Base-by-base conservation (phyloP, 306 rosid species). In the Prunus kanzakura region DNA sequence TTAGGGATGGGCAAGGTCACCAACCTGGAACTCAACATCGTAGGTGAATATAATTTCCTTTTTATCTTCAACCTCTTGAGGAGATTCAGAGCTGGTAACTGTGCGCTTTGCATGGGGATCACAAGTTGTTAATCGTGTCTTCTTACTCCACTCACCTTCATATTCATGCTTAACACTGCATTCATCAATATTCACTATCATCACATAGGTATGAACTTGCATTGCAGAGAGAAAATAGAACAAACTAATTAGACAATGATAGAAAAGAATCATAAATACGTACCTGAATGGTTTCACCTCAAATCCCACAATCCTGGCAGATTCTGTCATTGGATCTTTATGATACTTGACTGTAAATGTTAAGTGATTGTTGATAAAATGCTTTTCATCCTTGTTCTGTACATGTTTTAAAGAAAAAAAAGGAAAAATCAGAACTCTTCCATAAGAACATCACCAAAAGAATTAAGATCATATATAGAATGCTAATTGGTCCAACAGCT, bases 271-370 rank as follows among this genome's bases (percentile, higher is more conserved):
- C 9, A 80, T 47, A 60, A 29, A 46, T 30, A 35, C 47, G 41
- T 69, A 93, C 98, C 97, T 93, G 91, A 85, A 93, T 66, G 97
- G 93, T 64, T 88, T 88, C 83, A 93, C 97, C 88, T 93, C 98
- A 82, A 93, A 93, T 81, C 96, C 97, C 1, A 93, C 98, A 2
- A 93, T 93, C 89, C 97, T 89, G 51, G 97, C 87, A 69, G 69
- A 76, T 76, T 93, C 92, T 43, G 89, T 89, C 67, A 84, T 67
- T 58, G 77, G 88, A 88, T 91, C 98, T 78, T 83, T 86, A 74
- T 93, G 98, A 88, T 75, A 84, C 87, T 91, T 93, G 64, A 93
- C 91, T 50, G 76, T 75, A 80, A 93, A 93, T 62, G 90, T 79
- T 22, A 93, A 87, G 83, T 91, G 98, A 74, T 93, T 93, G 85